Evolutionary conservation across 2,329 filamentous ascomycete species (phyloP).

Genomic region (Amauroascus niger): DNA sequence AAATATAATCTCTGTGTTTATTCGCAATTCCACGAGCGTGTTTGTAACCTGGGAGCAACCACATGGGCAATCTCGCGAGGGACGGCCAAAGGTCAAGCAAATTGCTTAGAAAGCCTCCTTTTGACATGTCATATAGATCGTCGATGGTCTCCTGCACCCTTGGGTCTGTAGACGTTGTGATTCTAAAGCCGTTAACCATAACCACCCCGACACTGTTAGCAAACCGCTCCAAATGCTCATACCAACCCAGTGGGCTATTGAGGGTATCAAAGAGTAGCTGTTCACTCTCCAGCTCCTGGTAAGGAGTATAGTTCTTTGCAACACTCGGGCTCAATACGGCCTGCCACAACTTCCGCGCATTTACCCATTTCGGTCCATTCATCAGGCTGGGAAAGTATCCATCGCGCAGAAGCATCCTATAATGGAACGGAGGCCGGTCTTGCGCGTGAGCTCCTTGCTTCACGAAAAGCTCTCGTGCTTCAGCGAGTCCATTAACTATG

Average conservation of each 20-base stretch:
- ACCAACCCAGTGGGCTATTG: neutral
- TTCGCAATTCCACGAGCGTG: constrained; percentile 14
- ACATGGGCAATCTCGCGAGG: constrained; percentile 2
- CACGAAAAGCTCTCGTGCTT: constrained; percentile 45
- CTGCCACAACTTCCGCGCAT: constrained; percentile 6
- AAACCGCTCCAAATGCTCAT: neutral
- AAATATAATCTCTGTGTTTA: constrained; percentile 9
- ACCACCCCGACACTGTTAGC: constrained; percentile 3
- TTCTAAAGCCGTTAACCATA: constrained; percentile 8
- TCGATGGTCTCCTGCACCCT: constrained; percentile 6
- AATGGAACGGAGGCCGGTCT: constrained; percentile 25
- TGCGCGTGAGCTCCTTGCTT: constrained; percentile 40
- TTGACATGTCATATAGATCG: constrained; percentile 9
- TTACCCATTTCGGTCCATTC: constrained; percentile 3
- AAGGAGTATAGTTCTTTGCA: constrained; percentile 1
- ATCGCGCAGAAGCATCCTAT: constrained; percentile 1
- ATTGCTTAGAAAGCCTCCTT: constrained; percentile 14
- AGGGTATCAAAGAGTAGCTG: constrained; percentile 3
- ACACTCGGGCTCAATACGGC: neutral
- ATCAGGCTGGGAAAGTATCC: constrained; percentile 7
- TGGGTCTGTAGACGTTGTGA: constrained; percentile 2
- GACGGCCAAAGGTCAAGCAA: constrained; percentile 16
- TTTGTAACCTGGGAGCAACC: constrained; percentile 14
- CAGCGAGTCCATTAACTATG: constrained; percentile 45
- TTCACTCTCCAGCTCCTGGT: constrained; percentile 6